Percentiles rank a stretch among this genome's conserved stretches.
Conservation (phyloP, 108 stramenopile species). For the Chaetoceros tenuissimus region DNA sequence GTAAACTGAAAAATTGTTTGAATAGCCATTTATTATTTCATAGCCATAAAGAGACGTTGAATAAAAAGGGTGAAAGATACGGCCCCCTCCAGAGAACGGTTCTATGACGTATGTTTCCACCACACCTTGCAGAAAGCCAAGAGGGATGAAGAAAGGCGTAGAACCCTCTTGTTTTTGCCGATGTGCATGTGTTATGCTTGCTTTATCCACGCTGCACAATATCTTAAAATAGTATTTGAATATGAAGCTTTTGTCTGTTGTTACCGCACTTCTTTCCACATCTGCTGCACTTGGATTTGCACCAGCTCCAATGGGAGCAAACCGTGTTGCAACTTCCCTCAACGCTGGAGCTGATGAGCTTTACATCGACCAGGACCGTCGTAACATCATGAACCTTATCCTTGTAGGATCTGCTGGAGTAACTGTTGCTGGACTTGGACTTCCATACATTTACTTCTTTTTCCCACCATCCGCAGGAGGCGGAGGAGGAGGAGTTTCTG, state of each 20-base stretch:
- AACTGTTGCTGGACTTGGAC: constrained; percentile 85
- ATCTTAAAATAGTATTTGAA: too few relatives aligned
- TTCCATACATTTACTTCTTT: constrained; percentile 96
- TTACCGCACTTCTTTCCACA: constrained; percentile 46
- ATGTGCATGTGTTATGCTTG: too few relatives aligned
- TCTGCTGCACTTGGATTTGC: constrained; percentile 71
- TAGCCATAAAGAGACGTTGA: too few relatives aligned
- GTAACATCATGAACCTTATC: constrained; percentile 95
- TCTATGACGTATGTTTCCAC: too few relatives aligned
- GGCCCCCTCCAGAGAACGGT: too few relatives aligned
- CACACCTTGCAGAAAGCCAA: too few relatives aligned
- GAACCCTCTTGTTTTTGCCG: too few relatives aligned
- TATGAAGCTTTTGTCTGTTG: constrained; percentile 73
- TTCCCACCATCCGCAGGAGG: constrained; percentile 86
- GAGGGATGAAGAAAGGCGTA: too few relatives aligned
- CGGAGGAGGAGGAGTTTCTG: constrained; percentile 77
- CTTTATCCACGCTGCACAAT: too few relatives aligned
- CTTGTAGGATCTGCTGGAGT: constrained; percentile 86
- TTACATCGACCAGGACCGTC: constrained; percentile 95
- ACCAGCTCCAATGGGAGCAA: constrained; percentile 42
- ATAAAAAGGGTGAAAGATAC: too few relatives aligned
- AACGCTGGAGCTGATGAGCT: constrained; percentile 75
- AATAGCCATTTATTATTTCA: too few relatives aligned
- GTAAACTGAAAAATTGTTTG: too few relatives aligned
- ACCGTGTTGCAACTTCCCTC: constrained; percentile 36